Conservation (phyloP, 768 basidiomycete species). For the Mycena galopus region DNA sequence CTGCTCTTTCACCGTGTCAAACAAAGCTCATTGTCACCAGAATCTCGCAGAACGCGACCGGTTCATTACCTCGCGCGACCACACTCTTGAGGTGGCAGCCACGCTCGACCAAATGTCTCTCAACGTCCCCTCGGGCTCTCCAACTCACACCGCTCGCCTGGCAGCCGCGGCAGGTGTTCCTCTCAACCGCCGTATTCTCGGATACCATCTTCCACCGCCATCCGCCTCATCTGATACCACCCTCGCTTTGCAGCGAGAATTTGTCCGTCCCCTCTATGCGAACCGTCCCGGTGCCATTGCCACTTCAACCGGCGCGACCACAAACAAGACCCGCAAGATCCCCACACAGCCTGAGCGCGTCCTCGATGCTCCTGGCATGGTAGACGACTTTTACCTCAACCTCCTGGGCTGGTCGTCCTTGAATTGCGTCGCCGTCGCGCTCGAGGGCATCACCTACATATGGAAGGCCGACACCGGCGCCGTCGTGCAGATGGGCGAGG, state of each 20-base stretch:
- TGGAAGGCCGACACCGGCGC: slow-evolving; percentile 94
- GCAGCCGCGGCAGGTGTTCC: slow-evolving; percentile 83
- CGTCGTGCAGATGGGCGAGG: slow-evolving; percentile 84
- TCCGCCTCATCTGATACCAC: slow-evolving; percentile 81
- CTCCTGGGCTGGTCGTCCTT: slow-evolving; percentile 89
- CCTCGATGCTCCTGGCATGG: slow-evolving; percentile 92
- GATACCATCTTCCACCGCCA: slow-evolving; percentile 91
- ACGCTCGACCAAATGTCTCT: slow-evolving; percentile 75
- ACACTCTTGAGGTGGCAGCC: slow-evolving; percentile 66
- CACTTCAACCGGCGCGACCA: slow-evolving; percentile 72
- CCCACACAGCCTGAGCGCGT: slow-evolving; percentile 92
- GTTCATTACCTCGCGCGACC: slow-evolving; percentile 75
- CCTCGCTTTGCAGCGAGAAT: slow-evolving; percentile 82
- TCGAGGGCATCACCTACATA: slow-evolving; percentile 89
- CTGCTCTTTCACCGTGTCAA: slow-evolving; percentile 26
- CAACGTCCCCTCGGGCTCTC: slow-evolving; percentile 72
- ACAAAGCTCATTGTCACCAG: slow-evolving; percentile 38
- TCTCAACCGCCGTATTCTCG: slow-evolving; percentile 84
- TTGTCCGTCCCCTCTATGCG: slow-evolving; percentile 80
- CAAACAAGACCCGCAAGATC: slow-evolving; percentile 84
- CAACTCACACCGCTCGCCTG: slow-evolving; percentile 83
- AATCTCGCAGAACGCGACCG: slow-evolving; percentile 73
- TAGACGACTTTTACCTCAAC: slow-evolving; percentile 98
- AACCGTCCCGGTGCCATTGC: slow-evolving; percentile 72
- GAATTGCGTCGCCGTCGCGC: slow-evolving; percentile 91